Evolutionary conservation across 345 rosid species (phyloP).

Genomic region (Murraya paniculata): DNA sequence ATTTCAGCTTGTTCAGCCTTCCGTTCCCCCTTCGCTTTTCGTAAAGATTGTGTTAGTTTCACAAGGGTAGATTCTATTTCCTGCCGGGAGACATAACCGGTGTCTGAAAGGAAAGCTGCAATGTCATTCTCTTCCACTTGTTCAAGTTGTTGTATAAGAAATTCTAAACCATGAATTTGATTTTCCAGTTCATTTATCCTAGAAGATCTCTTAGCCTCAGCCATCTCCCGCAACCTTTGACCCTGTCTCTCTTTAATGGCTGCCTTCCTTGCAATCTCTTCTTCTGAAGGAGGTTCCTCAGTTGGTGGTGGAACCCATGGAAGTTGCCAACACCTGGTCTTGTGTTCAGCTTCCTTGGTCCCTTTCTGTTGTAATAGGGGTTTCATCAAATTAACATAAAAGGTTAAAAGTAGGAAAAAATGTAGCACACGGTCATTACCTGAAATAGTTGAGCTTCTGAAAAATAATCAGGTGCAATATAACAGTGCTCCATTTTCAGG

Average conservation of each 20-base stretch:
- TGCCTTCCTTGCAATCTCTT: conserved; percentile 96
- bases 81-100: conserved; percentile 79
- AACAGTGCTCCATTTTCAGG: conserved; percentile 93
- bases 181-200: conserved; percentile 84
- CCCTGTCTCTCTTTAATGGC: conserved; percentile 90
- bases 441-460: conserved; percentile 71
- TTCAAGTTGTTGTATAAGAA: conserved; percentile 81
- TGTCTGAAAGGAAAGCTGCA: conserved; percentile 66
- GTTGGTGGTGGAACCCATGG: conserved; percentile 88
- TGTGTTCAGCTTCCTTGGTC: conserved; percentile 83
- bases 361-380: conserved; percentile 58
- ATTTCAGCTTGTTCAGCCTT: conserved; percentile 63
- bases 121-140: conserved; percentile 62
- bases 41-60: conserved; percentile 64
- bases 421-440: conserved; percentile 36
- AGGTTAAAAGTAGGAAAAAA: conserved; percentile 6
- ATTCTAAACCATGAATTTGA: conserved; percentile 71
- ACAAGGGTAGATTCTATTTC: conserved; percentile 67
- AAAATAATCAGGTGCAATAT: conserved; percentile 70
- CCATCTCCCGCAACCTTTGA: conserved; percentile 97
- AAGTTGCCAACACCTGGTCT: conserved; percentile 89
- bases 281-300: conserved; percentile 94
- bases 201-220: conserved; percentile 85
- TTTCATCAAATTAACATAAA: conserved; percentile 6
- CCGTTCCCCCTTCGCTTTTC: conserved; percentile 86